Base-by-base conservation (phyloP, 257 asterid genomes). In the Solanum sitiens region DNA sequence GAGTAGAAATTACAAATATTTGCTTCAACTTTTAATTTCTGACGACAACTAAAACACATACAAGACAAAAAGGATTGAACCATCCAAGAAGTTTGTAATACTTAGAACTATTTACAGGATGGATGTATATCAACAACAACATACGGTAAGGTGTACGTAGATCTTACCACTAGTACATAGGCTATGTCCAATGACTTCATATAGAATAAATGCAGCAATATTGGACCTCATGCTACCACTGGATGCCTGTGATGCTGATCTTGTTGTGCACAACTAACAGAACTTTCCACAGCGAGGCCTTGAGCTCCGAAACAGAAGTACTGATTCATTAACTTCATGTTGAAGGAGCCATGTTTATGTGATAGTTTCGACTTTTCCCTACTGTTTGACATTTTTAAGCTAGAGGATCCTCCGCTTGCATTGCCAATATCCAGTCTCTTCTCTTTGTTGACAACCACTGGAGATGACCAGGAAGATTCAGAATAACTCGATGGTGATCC, bases 281-380 rank as follows among this genome's bases (percentile, higher is more conserved):
- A 86, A 50, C 87, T 88, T 32, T 94, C 94, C 33, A 89, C 93
- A 45, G 92, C 92, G 50, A 93, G 87, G 4, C 94, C 94, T n/a
- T 94, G 95, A 37, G 96, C 94, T 35, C 98, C 98, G 33, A 94
- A 94, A 86, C 98, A 96, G 7, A 95, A 89, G 89, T 93, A 95
- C 72, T 86, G 91, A 88, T 96, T 96, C 97, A 96, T 90, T 89
- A 88, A 27, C 92, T 92, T 92, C 82, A 90, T 37, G 74, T 92
- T 93, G 61, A 96, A 92, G 13, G 98, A 95, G 3, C 74, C 90
- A 50, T 89, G 90, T 40, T 88, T 92, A n/a, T 87, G 91, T 88
- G 87, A 93, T 92, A 87, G 89, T 74, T 90, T 91, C 45, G 79
- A 32, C 59, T 83, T 92, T n/a, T 83, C 91, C 37, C 45, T 42